Evolutionary conservation across 345 rosid species (phyloP).

Genomic region (Bretschneidera sinensis): DNA sequence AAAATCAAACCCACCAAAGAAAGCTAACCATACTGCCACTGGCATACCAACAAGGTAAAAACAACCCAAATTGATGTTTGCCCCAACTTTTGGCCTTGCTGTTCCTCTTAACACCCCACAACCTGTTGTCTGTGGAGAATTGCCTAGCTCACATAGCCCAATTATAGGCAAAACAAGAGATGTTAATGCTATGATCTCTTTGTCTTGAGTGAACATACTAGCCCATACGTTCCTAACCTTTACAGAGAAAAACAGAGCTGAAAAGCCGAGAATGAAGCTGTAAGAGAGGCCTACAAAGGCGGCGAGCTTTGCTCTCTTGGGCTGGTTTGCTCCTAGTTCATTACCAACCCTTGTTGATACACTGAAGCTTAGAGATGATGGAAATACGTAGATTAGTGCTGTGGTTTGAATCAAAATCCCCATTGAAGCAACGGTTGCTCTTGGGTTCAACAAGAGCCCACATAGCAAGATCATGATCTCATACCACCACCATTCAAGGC

Average conservation of each 20-base stretch:
- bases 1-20: constrained; percentile 49
- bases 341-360: constrained; percentile 77
- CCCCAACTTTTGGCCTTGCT: constrained; percentile 70
- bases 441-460: constrained; percentile 51
- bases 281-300: constrained; percentile 46
- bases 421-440: constrained; percentile 68
- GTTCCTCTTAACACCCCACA: constrained; percentile 78
- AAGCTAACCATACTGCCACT: constrained; percentile 51
- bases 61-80: constrained; percentile 63
- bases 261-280: constrained; percentile 50
- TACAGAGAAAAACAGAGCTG: constrained; percentile 42
- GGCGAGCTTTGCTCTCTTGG: constrained; percentile 48
- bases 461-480: constrained; percentile 76
- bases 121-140: constrained; percentile 76
- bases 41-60: constrained; percentile 69
- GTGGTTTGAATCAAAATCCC: constrained; percentile 80
- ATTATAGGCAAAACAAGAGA: constrained; percentile 58
- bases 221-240: constrained; percentile 59
- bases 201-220: constrained; percentile 54
- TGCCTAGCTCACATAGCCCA: constrained; percentile 73
- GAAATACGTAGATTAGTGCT: constrained; percentile 68
- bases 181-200: constrained; percentile 49
- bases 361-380: constrained; percentile 72
- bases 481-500: constrained; percentile 95
- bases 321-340: constrained; percentile 59